Base-by-base conservation (phyloP, 2,329 filamentous ascomycete genomes). In the Paecilomyces fulvus region DNA sequence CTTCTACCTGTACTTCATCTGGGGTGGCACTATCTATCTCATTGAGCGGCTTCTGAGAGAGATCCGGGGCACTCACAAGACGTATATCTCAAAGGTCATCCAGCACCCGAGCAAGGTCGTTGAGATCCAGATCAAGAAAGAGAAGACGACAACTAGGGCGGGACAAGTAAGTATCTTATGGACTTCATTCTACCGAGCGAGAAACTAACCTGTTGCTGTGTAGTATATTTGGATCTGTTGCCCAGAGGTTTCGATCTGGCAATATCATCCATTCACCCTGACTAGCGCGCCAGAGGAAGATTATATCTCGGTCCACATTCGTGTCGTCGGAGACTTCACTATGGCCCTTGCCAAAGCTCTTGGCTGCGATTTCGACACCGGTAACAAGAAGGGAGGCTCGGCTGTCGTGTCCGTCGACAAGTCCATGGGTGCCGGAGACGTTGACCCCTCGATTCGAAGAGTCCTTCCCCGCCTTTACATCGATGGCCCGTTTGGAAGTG, bases 61-160 rank as follows among this genome's bases (percentile, higher is more conserved):
- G 73, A 76, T 92, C 46, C 85, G 89, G 54, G 89, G 89, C 50
- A 82, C 85, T 25, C 88, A 92, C 77, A 90, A 87, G 80, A 92
- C 89, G 14, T 90, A 88, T 70, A 88, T 95, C 58, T 90, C 88
- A 61, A 94, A 94, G 76, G 90, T 95, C 60, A 86, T 95, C 61
- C 89, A 94, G 76, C 89, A 95, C 71, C 89, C 89, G 7, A 90
- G 88, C 77, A 90, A 91, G 66, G 90, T 95, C 17, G 89, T 88
- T 70, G 90, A 95, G 75, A 92, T 95, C 59, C 90, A 94, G 76
- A 91, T 95, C 77, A 92, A 92, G 80, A 94, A 94, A 75, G 88
- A 92, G 68, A 79, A 90, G 74, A 92, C 89, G 49, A 90, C 87
- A 78, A 90, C 88, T 2, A 81, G 82, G 54, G 88, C 89, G 20